phyloP scores from a whole-genome alignment of 2,329 filamentous ascomycete species.

The Venturia asperata region DNA sequence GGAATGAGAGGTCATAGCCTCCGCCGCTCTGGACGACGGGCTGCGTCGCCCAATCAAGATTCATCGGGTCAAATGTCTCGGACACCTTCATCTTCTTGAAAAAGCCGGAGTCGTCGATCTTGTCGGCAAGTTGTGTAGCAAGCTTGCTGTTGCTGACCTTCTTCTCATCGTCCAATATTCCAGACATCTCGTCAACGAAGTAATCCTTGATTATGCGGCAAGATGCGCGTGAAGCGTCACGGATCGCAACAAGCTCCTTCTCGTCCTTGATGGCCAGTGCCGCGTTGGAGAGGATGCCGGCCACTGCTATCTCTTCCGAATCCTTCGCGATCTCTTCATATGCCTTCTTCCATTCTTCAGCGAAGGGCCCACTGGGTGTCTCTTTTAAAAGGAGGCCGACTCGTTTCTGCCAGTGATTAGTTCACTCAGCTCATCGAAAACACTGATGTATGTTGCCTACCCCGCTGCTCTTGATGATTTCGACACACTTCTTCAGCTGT shows the following conservation, averaged over 20 bases:
- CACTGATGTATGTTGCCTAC: constrained; percentile 47
- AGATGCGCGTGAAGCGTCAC: constrained; percentile 88
- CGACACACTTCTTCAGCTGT: constrained; percentile 75
- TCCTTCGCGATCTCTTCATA: constrained; percentile 75
- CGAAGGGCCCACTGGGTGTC: constrained; percentile 75
- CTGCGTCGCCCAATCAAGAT: constrained; percentile 90
- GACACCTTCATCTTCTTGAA: constrained; percentile 84
- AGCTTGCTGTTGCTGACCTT: constrained; percentile 87
- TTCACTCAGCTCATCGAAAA: background rate
- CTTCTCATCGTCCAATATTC: constrained; percentile 91
- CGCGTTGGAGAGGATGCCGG: constrained; percentile 68
- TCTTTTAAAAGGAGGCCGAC: constrained; percentile 83
- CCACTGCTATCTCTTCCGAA: constrained; percentile 80
- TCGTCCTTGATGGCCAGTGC: constrained; percentile 94
- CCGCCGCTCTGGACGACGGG: constrained; percentile 92
- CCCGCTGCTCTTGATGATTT: constrained; percentile 79
- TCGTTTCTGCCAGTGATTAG: constrained; percentile 58
- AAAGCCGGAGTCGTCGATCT: constrained; percentile 89
- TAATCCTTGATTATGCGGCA: constrained; percentile 93
- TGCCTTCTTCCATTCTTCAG: constrained; percentile 90
- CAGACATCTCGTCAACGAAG: constrained; percentile 97
- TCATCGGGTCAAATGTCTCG: constrained; percentile 74
- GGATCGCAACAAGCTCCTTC: constrained; percentile 86
- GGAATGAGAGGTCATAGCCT: constrained; percentile 83
- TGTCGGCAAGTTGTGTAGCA: constrained; percentile 79